Evolutionary conservation across 768 basidiomycete species (phyloP).

Genomic region (Naganishia vishniacii): DNA sequence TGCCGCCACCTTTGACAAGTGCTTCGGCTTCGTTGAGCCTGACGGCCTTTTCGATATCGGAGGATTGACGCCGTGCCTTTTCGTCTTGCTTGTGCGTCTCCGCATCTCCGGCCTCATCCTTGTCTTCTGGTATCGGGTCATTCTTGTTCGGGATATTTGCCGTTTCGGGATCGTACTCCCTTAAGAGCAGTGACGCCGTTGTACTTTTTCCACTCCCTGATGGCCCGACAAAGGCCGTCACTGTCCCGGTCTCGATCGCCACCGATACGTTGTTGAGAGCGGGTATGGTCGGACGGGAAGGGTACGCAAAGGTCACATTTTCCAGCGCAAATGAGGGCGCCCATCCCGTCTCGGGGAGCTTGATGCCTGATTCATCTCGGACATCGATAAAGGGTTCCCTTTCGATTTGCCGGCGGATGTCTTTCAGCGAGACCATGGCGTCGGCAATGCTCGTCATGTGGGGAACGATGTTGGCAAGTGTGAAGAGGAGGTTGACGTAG

Average conservation of each 20-base stretch:
- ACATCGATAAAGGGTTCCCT: slow-evolving; percentile 42
- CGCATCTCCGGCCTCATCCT: slow-evolving; percentile 51
- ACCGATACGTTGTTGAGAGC: slow-evolving; percentile 60
- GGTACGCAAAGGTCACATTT: slow-evolving; percentile 75
- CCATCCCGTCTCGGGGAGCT: slow-evolving; percentile 28
- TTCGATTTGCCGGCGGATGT: slow-evolving; percentile 40
- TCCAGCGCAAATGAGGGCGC: slow-evolving; percentile 55
- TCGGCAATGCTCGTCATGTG: slow-evolving; percentile 39
- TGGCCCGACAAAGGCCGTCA: slow-evolving; percentile 52
- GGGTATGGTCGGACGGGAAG: slow-evolving; percentile 59
- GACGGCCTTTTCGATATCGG: not conserved
- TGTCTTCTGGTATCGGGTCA: slow-evolving; percentile 51
- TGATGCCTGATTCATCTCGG: slow-evolving; percentile 34
- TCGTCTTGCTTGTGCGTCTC: slow-evolving; percentile 49
- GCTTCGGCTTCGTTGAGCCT: not conserved
- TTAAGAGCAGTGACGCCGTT: slow-evolving; percentile 65
- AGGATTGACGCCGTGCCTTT: not conserved
- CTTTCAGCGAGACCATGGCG: slow-evolving; percentile 32
- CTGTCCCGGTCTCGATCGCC: slow-evolving; percentile 39
- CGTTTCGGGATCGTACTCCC: slow-evolving; percentile 70
- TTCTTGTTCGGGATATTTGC: slow-evolving; percentile 27
- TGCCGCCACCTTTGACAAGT: slow-evolving; percentile 21
- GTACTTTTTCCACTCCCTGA: slow-evolving; percentile 52
- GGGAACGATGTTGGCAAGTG: slow-evolving; percentile 39
- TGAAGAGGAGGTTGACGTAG: slow-evolving; percentile 37